Base-by-base conservation (phyloP, 1,139 yeast species). In the Suhomyces bokatorum region DNA sequence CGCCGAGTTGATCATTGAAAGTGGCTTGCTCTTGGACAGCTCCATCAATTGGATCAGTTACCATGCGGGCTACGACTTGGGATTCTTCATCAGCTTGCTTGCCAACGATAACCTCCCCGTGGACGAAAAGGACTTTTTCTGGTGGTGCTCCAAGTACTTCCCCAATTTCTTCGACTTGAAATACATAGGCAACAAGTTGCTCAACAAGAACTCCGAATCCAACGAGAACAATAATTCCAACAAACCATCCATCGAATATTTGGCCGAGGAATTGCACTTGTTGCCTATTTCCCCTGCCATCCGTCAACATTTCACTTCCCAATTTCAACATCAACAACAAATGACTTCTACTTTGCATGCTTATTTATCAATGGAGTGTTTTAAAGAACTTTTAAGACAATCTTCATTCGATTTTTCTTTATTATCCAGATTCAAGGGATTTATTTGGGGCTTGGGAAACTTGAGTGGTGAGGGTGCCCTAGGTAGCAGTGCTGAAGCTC, bases 31-130 rank as follows among this genome's bases (percentile, higher is more conserved):
- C 32, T 71, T 93, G 54, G 84, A 88, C 53, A 76, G 80, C 27
- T 75, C 83, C 28, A 80, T 88, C 42, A 81, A 85, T 46, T 93
- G 99, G 99, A 76, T 90, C 44, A 86, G 96, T 50, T 93, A 85
- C 67, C 98, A 93, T 63, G 85, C 90, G 1, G 99, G 98, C 13
- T 93, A 93, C 65, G 99, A 93, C 65, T 79, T 91, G 61, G 99
- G 99, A 1, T 91, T 91, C 63, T 73, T 93, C 51, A 70, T 90
- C 32, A 83, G 96, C 45, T 73, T 90, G 51, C 74, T 93, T 62
- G 80, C 85, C 54, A 88, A 89, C 63, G 79, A 81, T 47, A 72
- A 76, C 41, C 85, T 93, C 71, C 98, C 98, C 0, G 80, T 79
- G 17, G 89, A 85, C 54, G 95, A 87, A 60, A 78, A 80, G 35